These are phyloP conservation scores for Scedosporium aurantiacum DNA, from an alignment of 2,329 filamentous ascomycete species.

Conservation along the genomic window DNA sequence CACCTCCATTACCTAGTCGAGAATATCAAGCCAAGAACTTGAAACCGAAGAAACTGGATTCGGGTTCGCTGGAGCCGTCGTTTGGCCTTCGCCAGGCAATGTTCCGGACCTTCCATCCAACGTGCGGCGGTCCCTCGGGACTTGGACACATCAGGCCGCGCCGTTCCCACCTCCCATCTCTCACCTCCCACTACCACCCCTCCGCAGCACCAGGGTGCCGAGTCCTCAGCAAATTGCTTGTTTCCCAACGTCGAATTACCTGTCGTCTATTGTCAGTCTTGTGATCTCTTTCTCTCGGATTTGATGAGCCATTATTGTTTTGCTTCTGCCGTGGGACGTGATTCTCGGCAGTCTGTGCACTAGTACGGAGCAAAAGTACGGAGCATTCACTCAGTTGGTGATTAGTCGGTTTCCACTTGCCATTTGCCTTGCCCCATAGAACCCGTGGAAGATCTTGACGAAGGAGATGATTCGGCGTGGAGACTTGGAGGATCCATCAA, in stretches of 20 bases:
- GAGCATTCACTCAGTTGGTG: neutral
- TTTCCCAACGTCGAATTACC: no score
- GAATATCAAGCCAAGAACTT: no score
- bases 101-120: no score
- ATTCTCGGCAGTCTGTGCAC: neutral
- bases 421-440: neutral
- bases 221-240: no score
- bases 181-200: no score
- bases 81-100: no score
- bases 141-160: no score
- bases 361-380: neutral
- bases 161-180: no score
- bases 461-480: neutral
- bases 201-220: no score
- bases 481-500: neutral
- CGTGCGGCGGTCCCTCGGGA: no score
- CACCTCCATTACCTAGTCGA: neutral
- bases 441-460: neutral
- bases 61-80: no score
- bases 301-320: neutral
- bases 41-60: no score
- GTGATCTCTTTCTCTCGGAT: neutral
- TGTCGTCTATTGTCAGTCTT: neutral
- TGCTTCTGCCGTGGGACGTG: neutral
- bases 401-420: neutral